These are phyloP conservation scores for Suillus brevipes DNA, from an alignment of 768 basidiomycete genomes.

Conservation along the genomic window DNA sequence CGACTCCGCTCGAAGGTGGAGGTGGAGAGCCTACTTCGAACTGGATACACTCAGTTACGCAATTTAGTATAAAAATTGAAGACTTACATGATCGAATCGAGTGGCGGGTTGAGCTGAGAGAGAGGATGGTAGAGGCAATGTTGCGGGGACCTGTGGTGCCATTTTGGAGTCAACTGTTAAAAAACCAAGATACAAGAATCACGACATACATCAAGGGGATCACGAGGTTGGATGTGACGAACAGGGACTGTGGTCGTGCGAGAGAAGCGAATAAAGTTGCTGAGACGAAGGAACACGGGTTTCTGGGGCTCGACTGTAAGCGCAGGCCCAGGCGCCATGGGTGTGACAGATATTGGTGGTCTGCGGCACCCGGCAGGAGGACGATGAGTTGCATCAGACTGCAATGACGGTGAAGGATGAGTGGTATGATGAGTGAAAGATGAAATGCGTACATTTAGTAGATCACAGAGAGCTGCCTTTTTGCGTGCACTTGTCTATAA, in stretches of 20 bases:
- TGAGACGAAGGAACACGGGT: not conserved
- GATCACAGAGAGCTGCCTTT: not conserved
- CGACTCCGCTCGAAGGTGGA: too few relatives aligned
- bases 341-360: not conserved
- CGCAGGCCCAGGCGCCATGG: not conserved
- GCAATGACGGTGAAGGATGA: not conserved
- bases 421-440: not conserved
- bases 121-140: not conserved
- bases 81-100: too few relatives aligned
- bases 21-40: too few relatives aligned
- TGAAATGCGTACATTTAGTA: not conserved
- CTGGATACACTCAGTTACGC: too few relatives aligned
- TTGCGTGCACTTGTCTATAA: not conserved
- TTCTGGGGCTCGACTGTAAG: not conserved
- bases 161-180: not conserved
- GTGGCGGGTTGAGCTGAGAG: too few relatives aligned
- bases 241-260: too few relatives aligned
- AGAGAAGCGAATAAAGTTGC: not conserved
- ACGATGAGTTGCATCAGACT: not conserved
- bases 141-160: not conserved
- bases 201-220: not conserved
- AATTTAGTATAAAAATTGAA: too few relatives aligned
- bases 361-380: not conserved
- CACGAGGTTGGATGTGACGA: not conserved
- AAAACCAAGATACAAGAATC: not conserved